These are phyloP conservation scores for Xylaria digitata DNA, from an alignment of 2,329 filamentous ascomycete genomes.

Conservation along the genomic window DNA sequence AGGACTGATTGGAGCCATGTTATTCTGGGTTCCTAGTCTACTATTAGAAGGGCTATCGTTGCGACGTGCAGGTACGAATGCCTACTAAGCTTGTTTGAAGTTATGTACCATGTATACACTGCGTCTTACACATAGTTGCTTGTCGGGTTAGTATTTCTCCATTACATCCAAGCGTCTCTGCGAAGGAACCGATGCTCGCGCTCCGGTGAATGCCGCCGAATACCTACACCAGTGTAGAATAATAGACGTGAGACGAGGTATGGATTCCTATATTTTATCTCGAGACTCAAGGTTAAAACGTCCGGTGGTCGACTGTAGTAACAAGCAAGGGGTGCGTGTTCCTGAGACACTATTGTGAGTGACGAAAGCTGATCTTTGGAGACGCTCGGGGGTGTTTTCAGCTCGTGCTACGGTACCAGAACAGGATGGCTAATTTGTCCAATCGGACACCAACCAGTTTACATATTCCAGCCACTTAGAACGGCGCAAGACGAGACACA, in stretches of 20 bases:
- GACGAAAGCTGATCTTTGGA: slow-evolving; percentile 17
- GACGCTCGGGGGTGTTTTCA: slow-evolving; percentile 25
- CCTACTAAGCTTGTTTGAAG: too few relatives aligned
- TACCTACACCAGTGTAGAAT: neutral
- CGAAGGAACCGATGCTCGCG: neutral
- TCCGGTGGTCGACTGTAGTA: neutral
- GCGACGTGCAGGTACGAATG: too few relatives aligned
- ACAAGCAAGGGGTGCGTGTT: slow-evolving; percentile 2
- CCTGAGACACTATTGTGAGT: slow-evolving; percentile 18
- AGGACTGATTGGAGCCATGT: too few relatives aligned
- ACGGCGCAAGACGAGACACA: slow-evolving; percentile 16
- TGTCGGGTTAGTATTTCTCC: too few relatives aligned
- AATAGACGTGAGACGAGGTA: neutral
- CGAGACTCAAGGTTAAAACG: neutral
- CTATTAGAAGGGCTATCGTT: neutral
- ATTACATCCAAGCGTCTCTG: neutral
- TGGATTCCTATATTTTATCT: neutral
- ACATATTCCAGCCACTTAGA: neutral
- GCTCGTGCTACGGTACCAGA: slow-evolving; percentile 28
- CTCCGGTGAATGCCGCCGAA: neutral
- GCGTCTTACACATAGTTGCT: too few relatives aligned
- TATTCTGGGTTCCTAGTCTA: neutral
- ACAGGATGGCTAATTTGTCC: slow-evolving; percentile 4
- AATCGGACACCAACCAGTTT: slow-evolving; percentile 17
- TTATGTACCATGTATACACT: too few relatives aligned